Evolutionary conservation across 176 grass and related monocot species (phyloP).

Genomic region (Triticum aestivum): DNA sequence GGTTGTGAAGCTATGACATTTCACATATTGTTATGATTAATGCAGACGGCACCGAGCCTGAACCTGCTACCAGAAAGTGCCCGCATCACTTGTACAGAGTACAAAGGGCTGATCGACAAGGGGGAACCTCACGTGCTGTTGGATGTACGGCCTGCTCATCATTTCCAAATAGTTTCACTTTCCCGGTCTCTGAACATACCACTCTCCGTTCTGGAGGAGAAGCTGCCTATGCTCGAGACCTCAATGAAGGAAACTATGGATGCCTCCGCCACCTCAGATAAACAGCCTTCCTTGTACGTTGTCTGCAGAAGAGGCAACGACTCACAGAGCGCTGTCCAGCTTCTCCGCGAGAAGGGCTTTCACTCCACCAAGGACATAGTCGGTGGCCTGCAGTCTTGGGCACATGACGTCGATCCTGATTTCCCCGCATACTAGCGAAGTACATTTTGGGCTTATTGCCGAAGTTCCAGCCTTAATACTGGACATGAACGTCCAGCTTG

Average conservation of each 20-base stretch:
- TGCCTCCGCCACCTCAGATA: not conserved
- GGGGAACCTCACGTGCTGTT: constrained; percentile 59
- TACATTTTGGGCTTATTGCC: not conserved
- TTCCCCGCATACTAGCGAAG: constrained; percentile 63
- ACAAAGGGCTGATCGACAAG: constrained; percentile 54
- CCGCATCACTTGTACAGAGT: constrained; percentile 62
- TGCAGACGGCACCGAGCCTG: constrained; percentile 57
- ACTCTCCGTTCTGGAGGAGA: constrained; percentile 51
- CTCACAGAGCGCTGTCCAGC: constrained; percentile 65
- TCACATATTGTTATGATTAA: not conserved
- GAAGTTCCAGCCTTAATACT: not conserved
- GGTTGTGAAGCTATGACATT: not conserved
- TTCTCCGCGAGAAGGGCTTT: constrained; percentile 70
- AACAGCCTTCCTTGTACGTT: constrained; percentile 50
- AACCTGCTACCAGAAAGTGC: constrained; percentile 51
- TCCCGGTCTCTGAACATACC: constrained; percentile 74
- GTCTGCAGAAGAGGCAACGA: constrained; percentile 87
- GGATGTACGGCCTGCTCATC: constrained; percentile 74
- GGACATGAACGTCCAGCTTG: not conserved
- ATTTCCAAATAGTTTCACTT: constrained; percentile 81
- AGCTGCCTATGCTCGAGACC: constrained; percentile 48
- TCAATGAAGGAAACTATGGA: constrained; percentile 32
- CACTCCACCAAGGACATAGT: constrained; percentile 65
- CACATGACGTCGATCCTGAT: constrained; percentile 52
- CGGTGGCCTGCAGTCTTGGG: constrained; percentile 80